Evolutionary conservation across 2,329 filamentous ascomycete genomes (phyloP), one percentile per base, ranked within the genome.

Genomic region (Elsinoe perseae): DNA sequence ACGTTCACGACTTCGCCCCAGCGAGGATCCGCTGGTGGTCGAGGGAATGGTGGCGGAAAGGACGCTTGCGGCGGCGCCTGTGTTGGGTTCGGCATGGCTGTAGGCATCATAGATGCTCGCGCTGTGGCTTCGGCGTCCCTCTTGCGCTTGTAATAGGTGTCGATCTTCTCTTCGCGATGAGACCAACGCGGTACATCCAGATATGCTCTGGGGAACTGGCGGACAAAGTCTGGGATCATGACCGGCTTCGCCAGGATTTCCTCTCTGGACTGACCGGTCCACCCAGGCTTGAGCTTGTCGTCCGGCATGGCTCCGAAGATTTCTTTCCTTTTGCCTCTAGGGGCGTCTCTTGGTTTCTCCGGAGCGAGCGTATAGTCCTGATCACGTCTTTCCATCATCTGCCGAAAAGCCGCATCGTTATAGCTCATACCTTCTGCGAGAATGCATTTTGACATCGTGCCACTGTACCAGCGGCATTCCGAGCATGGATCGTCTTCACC

Each of bases 401-500:
- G 9, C 14, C 21, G 6, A 8, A 10, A 57, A 6, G 43, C n/a
- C n/a, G 27, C 14, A 16, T 57, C 56, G 34, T 53, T 57, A 38
- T 57, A 57, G 55, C 28, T 40, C 30, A 21, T 44, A 25, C 34
- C 4, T 14, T 1, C 16, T 3, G 32, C 1, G 18, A 57, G 30
- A 7, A 16, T 40, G 30, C 55, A 57, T 1, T 6, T n/a, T 2
- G 43, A 9, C 2, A 12, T 40, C 14, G 14, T 8, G 36, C 55
- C 44, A 52, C 44, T 32, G 23, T 50, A 52, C 18, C 44, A 50
- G n/a, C 55, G 55, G 21, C 55, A 57, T 23, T 57, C 55, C 18
- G 55, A 57, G 30, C 55, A 57, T 6, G 55, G 55, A 25, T 57
- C 32, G 44, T 57, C 46, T 7, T 50, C 30, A 16, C 42, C 40